Base-by-base conservation (phyloP, 352 stramenopile species). In the Phytopythium vexans region DNA sequence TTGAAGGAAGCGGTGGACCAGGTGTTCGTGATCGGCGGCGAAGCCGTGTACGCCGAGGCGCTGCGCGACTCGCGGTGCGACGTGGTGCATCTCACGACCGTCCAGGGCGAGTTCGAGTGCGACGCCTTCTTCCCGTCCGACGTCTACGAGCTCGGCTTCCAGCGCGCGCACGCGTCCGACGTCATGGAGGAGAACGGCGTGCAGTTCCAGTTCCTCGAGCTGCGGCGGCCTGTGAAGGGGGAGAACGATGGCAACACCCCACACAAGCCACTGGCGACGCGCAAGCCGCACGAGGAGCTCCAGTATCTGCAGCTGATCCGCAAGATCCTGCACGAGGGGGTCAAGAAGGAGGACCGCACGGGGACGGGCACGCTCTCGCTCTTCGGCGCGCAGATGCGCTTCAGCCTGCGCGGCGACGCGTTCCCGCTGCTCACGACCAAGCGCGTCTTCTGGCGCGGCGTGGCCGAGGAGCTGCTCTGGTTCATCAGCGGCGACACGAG, bases 371-470 rank as follows among this genome's bases (percentile, higher is more conserved):
- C 98, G 10, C 54, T 99, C 16, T 99, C 93, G n/a, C 87, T 98
- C 12, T 99, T 99, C 89, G 97, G 98, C 36, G 92, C 94, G 4
- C 96, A 99, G 74, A 97, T 97, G 92, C 74, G 89, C 12, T 99
- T 98, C 62, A 94, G 81, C 57, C 71, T 99, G 9, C 82, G 96
- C 21, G 74, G 99, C 62, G 88, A 95, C 39, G 78, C 85, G 8
- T 96, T 99, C 57, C 98, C 98, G 6, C 70, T 99, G 38, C 69
- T 99, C 27, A 99, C 98, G 32, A 99, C 98, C 15, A 99, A 99
- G 81, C 77, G 89, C 41, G 97, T 99, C 34, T 99, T 99, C 70
- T 99, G 97, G 97, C 81, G 97, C 37, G 97, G 97, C 46, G 96
- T 99, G 34, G 97, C 96, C 0, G 97, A 99, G 73, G 98, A 99